These are phyloP conservation scores for Penicillium salamii DNA, from an alignment of 495 filamentous ascomycete species.

Conservation along the genomic window DNA sequence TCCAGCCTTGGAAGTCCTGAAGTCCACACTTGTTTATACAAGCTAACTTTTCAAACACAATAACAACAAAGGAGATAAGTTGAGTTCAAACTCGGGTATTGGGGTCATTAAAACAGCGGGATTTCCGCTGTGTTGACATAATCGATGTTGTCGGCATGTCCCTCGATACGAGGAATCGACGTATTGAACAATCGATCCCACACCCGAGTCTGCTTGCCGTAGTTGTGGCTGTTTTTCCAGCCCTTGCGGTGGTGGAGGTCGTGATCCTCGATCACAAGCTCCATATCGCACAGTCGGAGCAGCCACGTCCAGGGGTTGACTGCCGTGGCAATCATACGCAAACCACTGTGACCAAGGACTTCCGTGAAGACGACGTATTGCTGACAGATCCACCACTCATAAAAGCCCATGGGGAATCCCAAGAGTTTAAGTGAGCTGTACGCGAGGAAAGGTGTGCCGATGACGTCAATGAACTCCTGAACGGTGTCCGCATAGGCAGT, in stretches of 20 bases:
- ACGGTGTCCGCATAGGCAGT: conserved; percentile 35
- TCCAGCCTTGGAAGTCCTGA: too few species aligned
- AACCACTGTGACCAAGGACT: conserved; percentile 34
- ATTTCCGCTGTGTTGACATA: conserved; percentile 24
- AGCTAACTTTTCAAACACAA: too few species aligned
- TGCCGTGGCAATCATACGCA: conserved; percentile 31
- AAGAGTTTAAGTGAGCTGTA: conserved; percentile 30
- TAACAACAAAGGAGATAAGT: too few species aligned
- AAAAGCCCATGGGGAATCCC: conserved; percentile 39
- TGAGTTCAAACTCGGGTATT: too few species aligned
- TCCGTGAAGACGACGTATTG: conserved; percentile 37
- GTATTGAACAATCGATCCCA: conserved; percentile 42
- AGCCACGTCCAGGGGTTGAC: conserved; percentile 30
- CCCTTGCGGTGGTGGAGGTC: conserved; percentile 41
- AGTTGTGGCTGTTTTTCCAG: conserved; percentile 38
- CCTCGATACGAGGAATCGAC: conserved; percentile 31
- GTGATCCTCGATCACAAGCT: conserved; percentile 39
- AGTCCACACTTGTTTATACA: too few species aligned
- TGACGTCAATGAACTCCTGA: conserved; percentile 41
- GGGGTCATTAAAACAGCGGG: too few species aligned
- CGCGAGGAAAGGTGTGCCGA: conserved; percentile 33
- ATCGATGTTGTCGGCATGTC: conserved; percentile 28
- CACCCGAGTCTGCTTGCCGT: conserved; percentile 30
- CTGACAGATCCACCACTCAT: conserved; percentile 43
- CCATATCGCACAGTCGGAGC: conserved; percentile 25